Percentiles rank a stretch among this genome's conserved stretches.
Conservation (phyloP, 768 basidiomycete genomes). For the Lyophyllum semitale region DNA sequence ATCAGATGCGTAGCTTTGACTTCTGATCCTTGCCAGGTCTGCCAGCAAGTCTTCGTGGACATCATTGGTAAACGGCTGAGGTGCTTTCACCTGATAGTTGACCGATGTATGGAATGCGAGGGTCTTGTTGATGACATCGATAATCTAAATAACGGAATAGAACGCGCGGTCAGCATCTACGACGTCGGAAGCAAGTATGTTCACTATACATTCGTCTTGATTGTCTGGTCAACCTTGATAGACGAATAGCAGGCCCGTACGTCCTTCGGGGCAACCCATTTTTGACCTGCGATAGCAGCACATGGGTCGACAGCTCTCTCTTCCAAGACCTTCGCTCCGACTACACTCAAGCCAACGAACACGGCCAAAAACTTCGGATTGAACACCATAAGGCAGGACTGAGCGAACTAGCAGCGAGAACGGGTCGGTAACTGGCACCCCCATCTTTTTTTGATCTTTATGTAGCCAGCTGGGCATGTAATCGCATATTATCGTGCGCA, state of each 20-base stretch:
- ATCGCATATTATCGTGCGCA: not conserved
- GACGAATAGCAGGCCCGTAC: slow-evolving; percentile 54
- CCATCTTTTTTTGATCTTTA: slow-evolving; percentile 7
- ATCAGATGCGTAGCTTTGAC: slow-evolving; percentile 46
- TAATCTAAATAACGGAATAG: slow-evolving; percentile 35
- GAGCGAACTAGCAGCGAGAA: not conserved
- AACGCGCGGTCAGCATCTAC: not conserved
- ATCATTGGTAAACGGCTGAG: slow-evolving; percentile 50
- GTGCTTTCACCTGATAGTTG: slow-evolving; percentile 60
- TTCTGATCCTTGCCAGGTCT: slow-evolving; percentile 50
- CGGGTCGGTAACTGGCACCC: not conserved
- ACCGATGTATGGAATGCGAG: slow-evolving; percentile 63
- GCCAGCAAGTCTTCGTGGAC: slow-evolving; percentile 58
- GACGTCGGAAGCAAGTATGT: not conserved
- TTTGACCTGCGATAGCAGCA: slow-evolving; percentile 51
- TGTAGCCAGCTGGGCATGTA: slow-evolving; percentile 5
- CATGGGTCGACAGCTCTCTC: slow-evolving; percentile 42
- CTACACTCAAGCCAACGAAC: slow-evolving; percentile 11
- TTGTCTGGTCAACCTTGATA: slow-evolving; percentile 44
- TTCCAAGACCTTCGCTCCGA: slow-evolving; percentile 4
- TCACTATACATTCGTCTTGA: slow-evolving; percentile 52
- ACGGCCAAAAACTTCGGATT: slow-evolving; percentile 6
- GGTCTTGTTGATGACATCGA: slow-evolving; percentile 59
- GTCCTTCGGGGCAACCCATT: slow-evolving; percentile 54
- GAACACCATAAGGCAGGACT: slow-evolving; percentile 5